These are phyloP conservation scores for Galeopsis tetrahit DNA, from an alignment of 257 asterid species.

Conservation along the genomic window DNA sequence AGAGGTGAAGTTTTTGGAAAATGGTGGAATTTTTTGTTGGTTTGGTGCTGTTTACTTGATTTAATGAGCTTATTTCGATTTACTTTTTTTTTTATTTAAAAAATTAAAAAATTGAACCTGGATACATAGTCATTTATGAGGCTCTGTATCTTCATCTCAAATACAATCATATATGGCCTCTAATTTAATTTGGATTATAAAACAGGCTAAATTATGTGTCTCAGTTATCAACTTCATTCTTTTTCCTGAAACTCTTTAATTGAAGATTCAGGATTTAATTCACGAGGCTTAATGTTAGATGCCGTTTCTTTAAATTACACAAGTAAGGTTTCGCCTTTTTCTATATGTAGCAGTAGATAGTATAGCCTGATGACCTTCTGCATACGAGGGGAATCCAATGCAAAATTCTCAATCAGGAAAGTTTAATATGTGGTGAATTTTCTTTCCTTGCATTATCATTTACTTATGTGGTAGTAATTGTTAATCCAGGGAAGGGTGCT, in stretches of 20 bases:
- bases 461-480: constrained; percentile 11
- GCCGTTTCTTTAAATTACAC: constrained; percentile 3
- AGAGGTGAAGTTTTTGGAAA: constrained; percentile 21
- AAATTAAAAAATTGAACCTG: neutral
- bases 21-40: constrained; percentile 23
- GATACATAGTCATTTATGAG: constrained; percentile 21
- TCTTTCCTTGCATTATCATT: constrained; percentile 4
- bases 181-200: neutral
- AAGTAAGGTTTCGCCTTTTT: constrained; percentile 24
- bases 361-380: constrained; percentile 3
- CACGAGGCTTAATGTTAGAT: constrained; percentile 17
- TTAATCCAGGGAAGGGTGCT: neutral
- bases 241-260: constrained; percentile 21
- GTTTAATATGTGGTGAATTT: constrained; percentile 3
- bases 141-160: constrained; percentile 20
- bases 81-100: neutral
- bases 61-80: neutral
- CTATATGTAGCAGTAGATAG: neutral
- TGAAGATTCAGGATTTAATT: constrained; percentile 19
- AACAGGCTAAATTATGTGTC: constrained; percentile 7
- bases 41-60: constrained; percentile 26
- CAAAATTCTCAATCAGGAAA: neutral
- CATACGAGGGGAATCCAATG: neutral
- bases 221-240: constrained; percentile 9
- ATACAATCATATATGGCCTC: constrained; percentile 7